phyloP scores from a whole-genome alignment of 495 filamentous ascomycete species.

The Aspergillus haitiensis region DNA sequence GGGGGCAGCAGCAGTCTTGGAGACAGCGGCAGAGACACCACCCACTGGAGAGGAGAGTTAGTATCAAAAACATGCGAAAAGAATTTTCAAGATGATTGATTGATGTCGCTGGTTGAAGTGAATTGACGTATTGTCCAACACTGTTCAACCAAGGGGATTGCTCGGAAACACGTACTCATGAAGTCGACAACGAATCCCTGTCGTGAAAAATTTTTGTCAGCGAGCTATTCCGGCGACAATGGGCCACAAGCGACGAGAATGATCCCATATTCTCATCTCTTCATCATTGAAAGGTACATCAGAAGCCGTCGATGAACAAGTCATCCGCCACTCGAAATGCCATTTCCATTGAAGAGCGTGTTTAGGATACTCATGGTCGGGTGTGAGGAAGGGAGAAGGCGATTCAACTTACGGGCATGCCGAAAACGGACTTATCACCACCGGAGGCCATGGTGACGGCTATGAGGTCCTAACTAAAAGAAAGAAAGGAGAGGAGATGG shows the following conservation, averaged over 20 bases:
- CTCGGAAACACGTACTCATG: constrained; percentile 74
- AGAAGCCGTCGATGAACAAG: neutral
- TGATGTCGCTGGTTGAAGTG: neutral
- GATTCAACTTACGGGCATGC: constrained; percentile 67
- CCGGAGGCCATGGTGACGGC: constrained; percentile 53
- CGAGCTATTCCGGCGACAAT: constrained; percentile 13
- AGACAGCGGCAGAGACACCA: constrained; percentile 99
- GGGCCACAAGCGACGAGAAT: constrained; percentile 1
- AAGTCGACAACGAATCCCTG: constrained; percentile 84
- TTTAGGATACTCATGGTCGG: constrained; percentile 13
- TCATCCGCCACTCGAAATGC: neutral
- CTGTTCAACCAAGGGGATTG: constrained; percentile 2
- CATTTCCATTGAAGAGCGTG: constrained; percentile 13
- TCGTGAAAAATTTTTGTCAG: constrained; percentile 40
- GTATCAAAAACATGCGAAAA: constrained; percentile 17
- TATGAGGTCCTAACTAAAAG: constrained; percentile 42
- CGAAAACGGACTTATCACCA: constrained; percentile 77
- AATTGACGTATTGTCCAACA: constrained; percentile 17
- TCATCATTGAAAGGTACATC: neutral
- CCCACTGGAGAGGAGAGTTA: constrained; percentile 67
- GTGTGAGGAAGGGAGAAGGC: constrained; percentile 9
- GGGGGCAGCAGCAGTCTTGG: constrained; percentile 98
- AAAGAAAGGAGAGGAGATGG: constrained; percentile 48
- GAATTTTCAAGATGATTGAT: neutral
- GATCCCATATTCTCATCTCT: neutral